Evolutionary conservation across 2,329 filamentous ascomycete species (phyloP).

Genomic region (Cyphellophora attinorum): DNA sequence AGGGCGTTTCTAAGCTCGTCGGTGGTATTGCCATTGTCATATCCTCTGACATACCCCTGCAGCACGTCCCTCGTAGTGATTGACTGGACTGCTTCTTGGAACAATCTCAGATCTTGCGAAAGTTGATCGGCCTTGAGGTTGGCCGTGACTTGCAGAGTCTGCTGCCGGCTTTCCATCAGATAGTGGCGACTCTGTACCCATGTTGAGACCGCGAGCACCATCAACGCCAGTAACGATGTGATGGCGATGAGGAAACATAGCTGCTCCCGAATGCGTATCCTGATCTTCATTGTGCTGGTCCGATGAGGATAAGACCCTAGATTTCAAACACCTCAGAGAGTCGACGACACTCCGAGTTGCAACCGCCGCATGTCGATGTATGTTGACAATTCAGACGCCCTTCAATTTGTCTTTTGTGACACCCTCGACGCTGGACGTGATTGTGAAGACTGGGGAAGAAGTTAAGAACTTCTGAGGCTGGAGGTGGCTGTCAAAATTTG

Average conservation of each 20-base stretch:
- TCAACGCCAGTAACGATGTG: constrained; percentile 62
- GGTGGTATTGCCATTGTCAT: constrained; percentile 42
- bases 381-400: too few species aligned
- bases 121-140: constrained; percentile 78
- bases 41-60: constrained; percentile 39
- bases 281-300: constrained; percentile 57
- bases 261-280: constrained; percentile 79
- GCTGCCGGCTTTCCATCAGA: constrained; percentile 27
- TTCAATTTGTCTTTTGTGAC: too few species aligned
- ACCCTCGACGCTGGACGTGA: too few species aligned
- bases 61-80: constrained; percentile 56
- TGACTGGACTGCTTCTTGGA: constrained; percentile 63
- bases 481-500: too few species aligned
- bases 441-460: too few species aligned
- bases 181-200: constrained; percentile 4
- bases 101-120: constrained; percentile 64
- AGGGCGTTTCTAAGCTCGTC: constrained; percentile 15
- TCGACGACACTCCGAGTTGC: too few species aligned
- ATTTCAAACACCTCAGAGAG: too few species aligned
- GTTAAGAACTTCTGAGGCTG: too few species aligned
- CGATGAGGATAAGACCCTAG: too few species aligned
- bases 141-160: constrained; percentile 64
- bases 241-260: constrained; percentile 67
- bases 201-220: constrained; percentile 63
- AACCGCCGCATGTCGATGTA: too few species aligned